A percentile compares a stretch with the other conserved stretches of the same genome.
Evolutionary conservation across 257 asterid species (phyloP).

Genomic region (Parsonsia alboflavescens): DNA sequence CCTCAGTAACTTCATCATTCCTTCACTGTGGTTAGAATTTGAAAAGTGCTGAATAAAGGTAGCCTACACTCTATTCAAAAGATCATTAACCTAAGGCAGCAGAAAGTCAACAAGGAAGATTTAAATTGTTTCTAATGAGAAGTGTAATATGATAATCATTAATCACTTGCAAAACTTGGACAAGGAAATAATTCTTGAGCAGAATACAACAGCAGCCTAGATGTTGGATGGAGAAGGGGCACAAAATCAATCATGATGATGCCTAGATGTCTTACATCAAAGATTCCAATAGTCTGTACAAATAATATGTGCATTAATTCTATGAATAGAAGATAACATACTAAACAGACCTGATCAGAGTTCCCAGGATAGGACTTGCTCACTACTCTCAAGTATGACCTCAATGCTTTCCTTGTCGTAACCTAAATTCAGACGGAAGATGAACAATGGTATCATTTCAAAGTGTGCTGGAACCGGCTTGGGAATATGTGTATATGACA

Average conservation of each 20-base stretch:
- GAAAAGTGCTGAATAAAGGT: constrained; percentile 57
- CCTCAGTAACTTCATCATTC: constrained; percentile 80
- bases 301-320: not conserved
- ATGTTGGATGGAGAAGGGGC: not conserved
- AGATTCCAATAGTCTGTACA: not conserved
- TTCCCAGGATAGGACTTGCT: constrained; percentile 65
- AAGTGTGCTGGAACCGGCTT: not conserved
- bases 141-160: not conserved
- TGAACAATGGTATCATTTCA: not conserved
- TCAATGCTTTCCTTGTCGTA: constrained; percentile 60
- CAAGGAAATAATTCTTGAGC: not conserved
- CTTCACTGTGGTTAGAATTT: constrained; percentile 55
- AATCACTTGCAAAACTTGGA: not conserved
- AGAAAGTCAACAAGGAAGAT: constrained; percentile 6
- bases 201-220: not conserved
- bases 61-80: constrained; percentile 60
- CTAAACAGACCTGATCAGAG: constrained; percentile 56
- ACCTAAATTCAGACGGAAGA: constrained; percentile 40
- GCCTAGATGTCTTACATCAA: not conserved
- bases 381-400: constrained; percentile 67
- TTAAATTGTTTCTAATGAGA: not conserved
- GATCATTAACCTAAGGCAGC: constrained; percentile 45
- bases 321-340: not conserved
- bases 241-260: not conserved
- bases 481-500: not conserved